Base-by-base conservation (phyloP, 306 rosid species). In the Sicyos edulis region DNA sequence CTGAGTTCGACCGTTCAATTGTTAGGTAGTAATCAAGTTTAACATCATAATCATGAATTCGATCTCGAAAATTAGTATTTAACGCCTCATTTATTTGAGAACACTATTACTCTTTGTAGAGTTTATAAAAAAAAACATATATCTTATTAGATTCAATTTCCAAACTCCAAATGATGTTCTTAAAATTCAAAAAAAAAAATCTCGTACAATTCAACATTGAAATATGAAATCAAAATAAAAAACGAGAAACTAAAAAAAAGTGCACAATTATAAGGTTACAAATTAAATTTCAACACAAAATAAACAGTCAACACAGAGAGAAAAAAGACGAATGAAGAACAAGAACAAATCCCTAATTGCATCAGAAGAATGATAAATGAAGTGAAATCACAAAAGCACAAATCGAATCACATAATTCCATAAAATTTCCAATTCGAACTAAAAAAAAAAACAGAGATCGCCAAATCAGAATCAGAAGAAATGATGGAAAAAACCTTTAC, bases 311-410 rank as follows among this genome's bases (percentile, higher is more conserved):
- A 32, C 37, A 32, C 4, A 32, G 5, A 32, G 4, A 32, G 4
- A 32, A n/a, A 59, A 5, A 12, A 44, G 22, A 32, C 34, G 29
- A 60, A 60, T 5, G 34, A 56, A 56, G 16, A 61, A 61, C 6
- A 61, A 45, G 16, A 66, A 65, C 44, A 37, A 42, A 9, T 3
- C 47, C 47, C 10, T 42, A 19, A 45, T 45, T 66, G 15, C 7
- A 45, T 66, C 37, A 20, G 37, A 66, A 66, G 52, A 67, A 67
- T 21, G 72, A 67, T 3, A 14, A 67, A 67, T 67, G 8, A 47
- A 47, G 72, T 44, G 54, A 8, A 67, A 68, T 47, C 47, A 10
- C 13, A 67, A 14, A 26, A 44, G 20, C 72, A 4, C 21, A 21
- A 47, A 67, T 47, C 2, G 42, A 67, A 67, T 24, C 3, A 8